Percentiles rank a stretch among this genome's conserved stretches.
Conservation (phyloP, 139 green algal species). For the Desmodesmus armatus region DNA sequence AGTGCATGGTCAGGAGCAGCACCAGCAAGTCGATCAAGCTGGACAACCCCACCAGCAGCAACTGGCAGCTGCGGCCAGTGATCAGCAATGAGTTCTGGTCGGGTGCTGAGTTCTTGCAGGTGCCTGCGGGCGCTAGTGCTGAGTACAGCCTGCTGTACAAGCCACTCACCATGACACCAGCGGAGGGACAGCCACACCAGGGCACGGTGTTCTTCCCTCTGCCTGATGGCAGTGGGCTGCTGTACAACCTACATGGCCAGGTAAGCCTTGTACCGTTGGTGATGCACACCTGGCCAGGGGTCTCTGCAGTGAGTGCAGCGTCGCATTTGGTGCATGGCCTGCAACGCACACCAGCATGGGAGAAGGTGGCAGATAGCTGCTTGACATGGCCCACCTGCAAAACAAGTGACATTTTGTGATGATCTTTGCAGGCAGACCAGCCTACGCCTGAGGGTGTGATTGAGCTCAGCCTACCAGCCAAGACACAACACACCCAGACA, state of each 20-base stretch:
- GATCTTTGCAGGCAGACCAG: slow-evolving; percentile 37
- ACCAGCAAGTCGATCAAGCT: slow-evolving; percentile 66
- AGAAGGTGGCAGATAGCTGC: too few species aligned
- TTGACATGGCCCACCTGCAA: too few species aligned
- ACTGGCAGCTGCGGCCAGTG: slow-evolving; percentile 76
- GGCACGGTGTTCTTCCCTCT: slow-evolving; percentile 87
- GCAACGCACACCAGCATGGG: too few species aligned
- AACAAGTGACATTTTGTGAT: too few species aligned
- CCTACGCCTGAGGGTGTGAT: slow-evolving; percentile 49
- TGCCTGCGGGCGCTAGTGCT: slow-evolving; percentile 27
- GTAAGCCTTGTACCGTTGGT: slow-evolving; percentile 6
- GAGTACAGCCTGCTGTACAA: slow-evolving; percentile 79
- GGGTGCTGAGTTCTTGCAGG: slow-evolving; percentile 65
- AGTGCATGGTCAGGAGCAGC: slow-evolving; percentile 62
- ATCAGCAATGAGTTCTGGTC: slow-evolving; percentile 78
- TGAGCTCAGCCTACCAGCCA: slow-evolving; percentile 63
- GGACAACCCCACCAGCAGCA: slow-evolving; percentile 59
- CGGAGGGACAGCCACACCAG: slow-evolving; percentile 59
- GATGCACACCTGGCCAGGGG: too few species aligned
- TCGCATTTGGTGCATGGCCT: too few species aligned
- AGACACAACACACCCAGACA: slow-evolving; percentile 63
- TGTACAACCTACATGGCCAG: slow-evolving; percentile 71
- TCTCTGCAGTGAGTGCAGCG: too few species aligned
- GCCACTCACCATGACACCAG: slow-evolving; percentile 74
- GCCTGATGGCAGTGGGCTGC: slow-evolving; percentile 78